Percentiles rank a stretch among this genome's conserved stretches.
Conservation (phyloP, 2,329 filamentous ascomycete genomes). For the Xylogone sp. region DNA sequence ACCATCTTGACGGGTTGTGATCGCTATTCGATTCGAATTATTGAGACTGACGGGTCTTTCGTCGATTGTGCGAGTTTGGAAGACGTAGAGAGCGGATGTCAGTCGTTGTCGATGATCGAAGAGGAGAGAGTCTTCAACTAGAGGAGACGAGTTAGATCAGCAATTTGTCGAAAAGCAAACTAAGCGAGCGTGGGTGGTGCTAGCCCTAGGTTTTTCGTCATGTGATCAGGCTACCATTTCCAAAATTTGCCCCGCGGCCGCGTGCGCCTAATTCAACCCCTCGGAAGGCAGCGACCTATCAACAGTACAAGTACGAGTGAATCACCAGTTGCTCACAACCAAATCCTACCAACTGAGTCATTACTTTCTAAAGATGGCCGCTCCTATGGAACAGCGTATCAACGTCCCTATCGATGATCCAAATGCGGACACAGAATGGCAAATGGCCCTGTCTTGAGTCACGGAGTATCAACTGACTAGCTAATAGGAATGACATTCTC, state of each 20-base stretch:
- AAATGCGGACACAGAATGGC: conserved; percentile 98
- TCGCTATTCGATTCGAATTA: conserved; percentile 28
- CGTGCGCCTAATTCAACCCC: not conserved
- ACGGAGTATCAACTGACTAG: not conserved
- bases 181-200: not conserved
- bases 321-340: not conserved
- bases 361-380: conserved; percentile 46
- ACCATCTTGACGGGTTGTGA: conserved; percentile 66
- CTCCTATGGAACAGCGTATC: conserved; percentile 60
- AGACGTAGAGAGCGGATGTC: conserved; percentile 31
- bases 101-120: conserved; percentile 29
- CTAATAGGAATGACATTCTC: conserved; percentile 91
- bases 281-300: not conserved
- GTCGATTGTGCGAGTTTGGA: conserved; percentile 22
- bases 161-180: not conserved
- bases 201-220: not conserved
- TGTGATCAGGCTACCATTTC: not conserved
- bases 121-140: conserved; percentile 3
- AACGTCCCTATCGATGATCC: conserved; percentile 89
- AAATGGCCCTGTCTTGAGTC: conserved; percentile 14
- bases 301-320: not conserved
- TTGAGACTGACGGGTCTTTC: conserved; percentile 31
- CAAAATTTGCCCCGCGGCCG: not conserved
- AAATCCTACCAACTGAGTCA: not conserved
- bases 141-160: conserved; percentile 6